phyloP scores from a whole-genome alignment of 2,329 filamentous ascomycete genomes.

The Colletotrichum incanum region DNA sequence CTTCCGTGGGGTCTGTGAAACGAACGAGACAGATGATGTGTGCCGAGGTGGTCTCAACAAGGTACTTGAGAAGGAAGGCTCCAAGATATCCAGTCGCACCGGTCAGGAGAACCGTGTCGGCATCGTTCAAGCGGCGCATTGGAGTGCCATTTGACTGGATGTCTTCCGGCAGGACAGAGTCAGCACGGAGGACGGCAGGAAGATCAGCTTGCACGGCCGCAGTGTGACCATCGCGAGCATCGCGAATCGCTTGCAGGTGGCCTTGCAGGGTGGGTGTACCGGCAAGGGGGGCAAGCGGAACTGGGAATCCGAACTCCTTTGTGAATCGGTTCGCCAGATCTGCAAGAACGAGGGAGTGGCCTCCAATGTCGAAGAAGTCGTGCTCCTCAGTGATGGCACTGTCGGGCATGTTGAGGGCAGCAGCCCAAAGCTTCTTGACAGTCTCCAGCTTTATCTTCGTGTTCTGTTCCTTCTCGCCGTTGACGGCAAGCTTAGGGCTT shows the following conservation, averaged over 20 bases:
- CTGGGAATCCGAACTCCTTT: constrained; percentile 79
- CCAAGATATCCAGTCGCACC: constrained; percentile 84
- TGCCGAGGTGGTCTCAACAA: constrained; percentile 78
- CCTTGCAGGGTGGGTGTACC: constrained; percentile 81
- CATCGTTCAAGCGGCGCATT: constrained; percentile 74
- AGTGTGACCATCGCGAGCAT: constrained; percentile 80
- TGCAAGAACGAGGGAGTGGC: constrained; percentile 84
- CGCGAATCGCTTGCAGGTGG: constrained; percentile 80
- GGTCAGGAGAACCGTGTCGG: constrained; percentile 79
- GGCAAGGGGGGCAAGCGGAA: constrained; percentile 80
- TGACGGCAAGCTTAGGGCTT: constrained; percentile 62
- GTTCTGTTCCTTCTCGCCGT: constrained; percentile 64
- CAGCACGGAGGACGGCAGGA: constrained; percentile 77
- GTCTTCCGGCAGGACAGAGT: constrained; percentile 78
- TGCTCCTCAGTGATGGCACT: constrained; percentile 77
- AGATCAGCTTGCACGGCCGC: constrained; percentile 83
- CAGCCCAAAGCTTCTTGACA: constrained; percentile 81
- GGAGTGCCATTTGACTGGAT: constrained; percentile 71
- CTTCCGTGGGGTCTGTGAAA: constrained; percentile 77
- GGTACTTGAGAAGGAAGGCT: constrained; percentile 79
- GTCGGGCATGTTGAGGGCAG: constrained; percentile 76
- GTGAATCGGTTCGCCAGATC: constrained; percentile 81
- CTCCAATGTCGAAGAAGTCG: constrained; percentile 86
- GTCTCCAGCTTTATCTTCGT: constrained; percentile 77
- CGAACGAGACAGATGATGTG: constrained; percentile 82